phyloP scores from a whole-genome alignment of 2,329 filamentous ascomycete genomes.

The Sclerotinia subarctica region DNA sequence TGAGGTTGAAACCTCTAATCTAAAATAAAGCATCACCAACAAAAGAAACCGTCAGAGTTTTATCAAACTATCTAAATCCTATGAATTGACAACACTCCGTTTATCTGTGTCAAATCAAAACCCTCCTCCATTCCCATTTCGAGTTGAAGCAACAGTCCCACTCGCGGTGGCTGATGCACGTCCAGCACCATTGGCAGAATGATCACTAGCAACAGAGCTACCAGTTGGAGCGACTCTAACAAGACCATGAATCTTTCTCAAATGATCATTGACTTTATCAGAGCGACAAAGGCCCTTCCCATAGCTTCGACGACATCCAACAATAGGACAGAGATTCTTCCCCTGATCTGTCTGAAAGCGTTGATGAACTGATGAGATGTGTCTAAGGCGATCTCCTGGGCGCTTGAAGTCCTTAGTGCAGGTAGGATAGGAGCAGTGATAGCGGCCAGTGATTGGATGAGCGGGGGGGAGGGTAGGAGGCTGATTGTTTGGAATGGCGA shows the following conservation, averaged over 20 bases:
- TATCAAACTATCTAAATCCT: not conserved
- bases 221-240: not conserved
- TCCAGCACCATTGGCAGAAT: not conserved
- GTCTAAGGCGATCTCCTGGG: not conserved
- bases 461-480: not conserved
- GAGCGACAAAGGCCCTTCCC: constrained; percentile 6
- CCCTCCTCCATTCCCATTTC: not conserved
- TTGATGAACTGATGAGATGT: constrained; percentile 5
- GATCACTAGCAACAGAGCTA: not conserved
- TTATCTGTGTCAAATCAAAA: not conserved
- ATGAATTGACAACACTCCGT: not conserved
- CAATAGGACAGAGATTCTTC: not conserved
- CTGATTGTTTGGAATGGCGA: not conserved
- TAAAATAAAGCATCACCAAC: not conserved
- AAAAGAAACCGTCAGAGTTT: not conserved
- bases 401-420: not conserved
- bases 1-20: too few species aligned
- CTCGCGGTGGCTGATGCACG: not conserved
- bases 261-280: constrained; percentile 8
- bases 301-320: constrained; percentile 3
- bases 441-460: constrained; percentile 1
- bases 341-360: not conserved
- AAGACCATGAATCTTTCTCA: constrained; percentile 6
- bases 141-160: not conserved
- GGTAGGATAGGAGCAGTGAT: not conserved